Percentiles rank a stretch among this genome's conserved stretches.
These are phyloP conservation scores for Apophysomyces sp. DNA, from an alignment of 371 early-diverging fungal genomes.

Conservation along the genomic window DNA sequence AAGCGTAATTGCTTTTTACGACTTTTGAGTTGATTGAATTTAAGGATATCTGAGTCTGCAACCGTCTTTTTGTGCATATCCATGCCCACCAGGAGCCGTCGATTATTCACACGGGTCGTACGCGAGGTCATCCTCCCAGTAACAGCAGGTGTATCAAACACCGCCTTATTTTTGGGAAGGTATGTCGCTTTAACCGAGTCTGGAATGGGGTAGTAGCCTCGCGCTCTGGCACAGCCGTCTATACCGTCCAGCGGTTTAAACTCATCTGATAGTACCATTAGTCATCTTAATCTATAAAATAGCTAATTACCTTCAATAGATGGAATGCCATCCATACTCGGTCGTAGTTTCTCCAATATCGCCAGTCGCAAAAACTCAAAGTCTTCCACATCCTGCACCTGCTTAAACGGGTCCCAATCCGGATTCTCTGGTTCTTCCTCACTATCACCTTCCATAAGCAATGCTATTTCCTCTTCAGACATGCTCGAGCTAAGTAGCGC, in stretches of 20 bases:
- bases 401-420: conserved; percentile 42
- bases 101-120: conserved; percentile 63
- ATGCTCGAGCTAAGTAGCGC: conserved; percentile 10
- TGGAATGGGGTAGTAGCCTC: conserved; percentile 70
- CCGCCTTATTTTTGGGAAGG: conserved; percentile 52
- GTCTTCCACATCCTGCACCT: conserved; percentile 55
- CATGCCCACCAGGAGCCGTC: conserved; percentile 58
- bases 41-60: conserved; percentile 68
- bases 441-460: conserved; percentile 14
- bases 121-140: conserved; percentile 51
- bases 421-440: conserved; percentile 12
- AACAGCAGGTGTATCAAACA: conserved; percentile 33
- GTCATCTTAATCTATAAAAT: conserved; percentile 12
- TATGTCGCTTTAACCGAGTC: conserved; percentile 68
- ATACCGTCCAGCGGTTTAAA: conserved; percentile 13
- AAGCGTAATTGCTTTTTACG: conserved; percentile 88
- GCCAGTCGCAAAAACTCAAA: conserved; percentile 51
- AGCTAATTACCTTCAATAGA: conserved; percentile 14
- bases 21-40: conserved; percentile 87
- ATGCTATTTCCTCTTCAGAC: conserved; percentile 14
- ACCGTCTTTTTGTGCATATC: conserved; percentile 47
- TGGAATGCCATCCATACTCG: conserved; percentile 6
- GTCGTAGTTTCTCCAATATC: conserved; percentile 35
- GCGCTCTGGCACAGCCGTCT: conserved; percentile 82
- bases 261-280: conserved; percentile 1